These are phyloP conservation scores for Asterochloris sp. DNA, from an alignment of 139 green algal species.

Conservation along the genomic window DNA sequence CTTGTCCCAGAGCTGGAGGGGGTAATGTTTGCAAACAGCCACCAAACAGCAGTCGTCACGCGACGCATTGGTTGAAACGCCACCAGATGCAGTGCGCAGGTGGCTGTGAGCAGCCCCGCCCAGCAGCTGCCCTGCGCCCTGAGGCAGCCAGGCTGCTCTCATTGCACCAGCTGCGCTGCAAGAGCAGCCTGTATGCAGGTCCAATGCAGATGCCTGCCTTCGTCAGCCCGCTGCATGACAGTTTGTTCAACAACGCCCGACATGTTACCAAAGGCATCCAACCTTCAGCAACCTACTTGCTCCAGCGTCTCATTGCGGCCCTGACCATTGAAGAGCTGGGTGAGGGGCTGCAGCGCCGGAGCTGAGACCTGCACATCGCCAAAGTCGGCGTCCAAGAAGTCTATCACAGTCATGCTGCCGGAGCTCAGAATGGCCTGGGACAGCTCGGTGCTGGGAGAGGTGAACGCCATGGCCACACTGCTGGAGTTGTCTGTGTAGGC, in stretches of 20 bases:
- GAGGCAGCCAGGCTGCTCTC: too few species aligned
- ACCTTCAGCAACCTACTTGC: neutral
- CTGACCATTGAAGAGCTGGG: neutral
- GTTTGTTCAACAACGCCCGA: neutral
- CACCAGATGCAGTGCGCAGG: too few species aligned
- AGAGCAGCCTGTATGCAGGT: neutral
- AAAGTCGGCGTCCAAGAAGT: conserved; percentile 1
- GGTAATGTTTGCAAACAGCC: neutral
- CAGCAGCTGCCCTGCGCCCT: neutral
- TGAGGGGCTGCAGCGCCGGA: conserved; percentile 1
- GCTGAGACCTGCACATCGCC: neutral
- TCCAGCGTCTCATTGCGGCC: neutral
- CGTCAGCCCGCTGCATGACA: neutral
- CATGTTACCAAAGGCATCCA: too few species aligned
- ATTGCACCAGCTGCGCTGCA: neutral
- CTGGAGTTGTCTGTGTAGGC: conserved; percentile 8
- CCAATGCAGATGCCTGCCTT: neutral
- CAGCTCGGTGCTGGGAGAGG: neutral
- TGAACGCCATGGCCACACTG: conserved; percentile 1
- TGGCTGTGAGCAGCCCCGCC: neutral
- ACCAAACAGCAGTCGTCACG: neutral
- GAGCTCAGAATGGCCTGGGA: neutral
- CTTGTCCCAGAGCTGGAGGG: neutral
- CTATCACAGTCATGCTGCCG: neutral
- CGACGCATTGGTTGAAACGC: neutral